Evolutionary conservation across 179 eudicot genomes (phyloP).

Genomic region (Actinidia chinensis): DNA sequence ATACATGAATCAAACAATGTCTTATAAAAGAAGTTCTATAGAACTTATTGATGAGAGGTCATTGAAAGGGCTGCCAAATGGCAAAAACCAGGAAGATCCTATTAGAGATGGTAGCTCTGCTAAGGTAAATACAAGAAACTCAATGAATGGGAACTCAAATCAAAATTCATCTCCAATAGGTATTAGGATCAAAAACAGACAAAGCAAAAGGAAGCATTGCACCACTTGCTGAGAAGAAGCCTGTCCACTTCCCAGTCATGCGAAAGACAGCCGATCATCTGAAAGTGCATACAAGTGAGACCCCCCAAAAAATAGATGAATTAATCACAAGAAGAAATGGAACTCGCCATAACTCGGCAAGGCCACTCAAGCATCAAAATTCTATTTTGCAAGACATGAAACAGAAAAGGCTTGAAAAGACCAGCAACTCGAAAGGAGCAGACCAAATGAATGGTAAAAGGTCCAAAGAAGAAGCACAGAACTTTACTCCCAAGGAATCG

Average conservation of each 20-base stretch:
- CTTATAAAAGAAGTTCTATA: slow-evolving; percentile 19
- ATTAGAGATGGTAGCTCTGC: slow-evolving; percentile 14
- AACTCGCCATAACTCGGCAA: slow-evolving; percentile 20
- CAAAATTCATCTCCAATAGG: slow-evolving; percentile 22
- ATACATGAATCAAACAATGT: slow-evolving; percentile 16
- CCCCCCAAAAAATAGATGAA: slow-evolving; percentile 36
- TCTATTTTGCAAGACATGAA: slow-evolving; percentile 31
- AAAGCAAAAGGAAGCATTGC: slow-evolving; percentile 19
- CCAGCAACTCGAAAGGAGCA: slow-evolving; percentile 22
- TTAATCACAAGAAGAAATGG: slow-evolving; percentile 34
- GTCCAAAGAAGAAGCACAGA: slow-evolving; percentile 26
- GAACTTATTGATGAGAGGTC: slow-evolving; percentile 17
- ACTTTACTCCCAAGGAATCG: slow-evolving; percentile 5
- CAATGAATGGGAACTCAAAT: slow-evolving; percentile 18
- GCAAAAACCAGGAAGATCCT: slow-evolving; percentile 23
- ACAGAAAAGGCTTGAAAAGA: slow-evolving; percentile 30
- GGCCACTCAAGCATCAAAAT: slow-evolving; percentile 33
- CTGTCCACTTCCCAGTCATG: slow-evolving; percentile 20
- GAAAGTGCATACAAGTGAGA: slow-evolving; percentile 27
- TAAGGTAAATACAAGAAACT: slow-evolving; percentile 17
- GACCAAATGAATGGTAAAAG: slow-evolving; percentile 20
- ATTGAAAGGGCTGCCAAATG: slow-evolving; percentile 25
- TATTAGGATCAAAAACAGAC: slow-evolving; percentile 25
- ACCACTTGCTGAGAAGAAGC: slow-evolving; percentile 26
- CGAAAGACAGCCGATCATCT: slow-evolving; percentile 22